Evolutionary conservation across 495 filamentous ascomycete genomes (phyloP).

Genomic region (Penicillium flavigenum): DNA sequence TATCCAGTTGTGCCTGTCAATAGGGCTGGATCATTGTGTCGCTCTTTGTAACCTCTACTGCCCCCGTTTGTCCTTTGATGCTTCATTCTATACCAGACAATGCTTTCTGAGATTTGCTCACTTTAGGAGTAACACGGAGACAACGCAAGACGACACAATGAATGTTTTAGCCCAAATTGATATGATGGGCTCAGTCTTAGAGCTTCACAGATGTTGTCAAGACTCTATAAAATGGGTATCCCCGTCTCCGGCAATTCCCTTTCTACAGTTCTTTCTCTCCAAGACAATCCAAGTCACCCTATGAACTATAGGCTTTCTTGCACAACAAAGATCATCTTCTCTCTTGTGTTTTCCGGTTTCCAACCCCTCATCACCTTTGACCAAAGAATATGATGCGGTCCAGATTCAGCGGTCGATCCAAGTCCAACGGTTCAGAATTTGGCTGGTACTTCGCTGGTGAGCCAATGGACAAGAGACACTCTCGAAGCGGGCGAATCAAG

Average conservation of each 20-base stretch:
- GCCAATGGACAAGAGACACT: slow-evolving; percentile 2
- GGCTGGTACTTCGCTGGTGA: slow-evolving; percentile 10
- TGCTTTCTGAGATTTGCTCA: neutral
- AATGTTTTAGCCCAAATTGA: slow-evolving; percentile 2
- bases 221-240: slow-evolving; percentile 4
- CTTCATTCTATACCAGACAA: neutral
- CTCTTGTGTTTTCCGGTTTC: neutral
- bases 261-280: slow-evolving; percentile 4
- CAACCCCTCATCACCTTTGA: neutral
- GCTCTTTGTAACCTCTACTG: slow-evolving; percentile 3
- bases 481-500: neutral
- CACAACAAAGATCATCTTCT: neutral
- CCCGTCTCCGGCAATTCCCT: slow-evolving; percentile 5
- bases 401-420: slow-evolving; percentile 5
- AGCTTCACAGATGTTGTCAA: neutral
- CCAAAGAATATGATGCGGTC: slow-evolving; percentile 5
- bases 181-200: slow-evolving; percentile 9
- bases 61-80: neutral
- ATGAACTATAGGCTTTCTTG: neutral
- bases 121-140: slow-evolving; percentile 3
- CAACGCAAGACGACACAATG: slow-evolving; percentile 1
- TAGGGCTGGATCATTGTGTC: slow-evolving; percentile 4
- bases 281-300: slow-evolving; percentile 4
- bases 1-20: slow-evolving; percentile 6
- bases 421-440: neutral